Conservation (phyloP, 176 grass and related monocot genomes). For the Typha latifolia region DNA sequence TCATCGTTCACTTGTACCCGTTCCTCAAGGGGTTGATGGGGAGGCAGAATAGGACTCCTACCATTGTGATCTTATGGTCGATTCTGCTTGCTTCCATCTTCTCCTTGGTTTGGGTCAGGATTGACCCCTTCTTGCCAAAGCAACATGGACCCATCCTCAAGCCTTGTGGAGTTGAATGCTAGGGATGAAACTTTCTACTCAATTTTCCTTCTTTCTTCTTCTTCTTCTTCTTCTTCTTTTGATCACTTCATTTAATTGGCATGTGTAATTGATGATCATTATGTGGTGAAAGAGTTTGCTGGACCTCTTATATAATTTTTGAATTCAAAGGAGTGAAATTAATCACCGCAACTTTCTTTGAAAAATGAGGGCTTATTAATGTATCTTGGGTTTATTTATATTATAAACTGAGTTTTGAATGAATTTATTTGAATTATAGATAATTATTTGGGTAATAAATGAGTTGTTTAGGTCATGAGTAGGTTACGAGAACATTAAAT, state of each 20-base stretch:
- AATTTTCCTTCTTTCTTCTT: neutral
- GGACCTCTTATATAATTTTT: too few relatives aligned
- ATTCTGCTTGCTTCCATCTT: conserved; percentile 91
- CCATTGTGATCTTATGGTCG: conserved; percentile 89
- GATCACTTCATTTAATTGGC: neutral
- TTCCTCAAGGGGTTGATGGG: conserved; percentile 98
- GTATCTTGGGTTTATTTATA: too few relatives aligned
- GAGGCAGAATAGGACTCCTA: conserved; percentile 77
- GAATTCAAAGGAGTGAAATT: too few relatives aligned
- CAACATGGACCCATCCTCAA: conserved; percentile 67
- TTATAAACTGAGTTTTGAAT: too few relatives aligned
- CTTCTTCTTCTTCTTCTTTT: neutral
- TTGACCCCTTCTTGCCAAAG: conserved; percentile 92
- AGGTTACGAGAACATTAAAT: too few relatives aligned
- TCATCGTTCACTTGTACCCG: conserved; percentile 85
- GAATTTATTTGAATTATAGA: too few relatives aligned
- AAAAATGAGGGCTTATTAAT: neutral
- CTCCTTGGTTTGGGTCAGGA: conserved; percentile 92
- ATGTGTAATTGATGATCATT: neutral
- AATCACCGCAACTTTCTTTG: neutral
- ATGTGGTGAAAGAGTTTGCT: too few relatives aligned
- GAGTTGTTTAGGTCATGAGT: too few relatives aligned
- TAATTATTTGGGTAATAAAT: too few relatives aligned
- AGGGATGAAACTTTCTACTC: neutral
- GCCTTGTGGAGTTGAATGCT: conserved; percentile 83